Base-by-base conservation (phyloP, 73 alveolate species). In the Tetrahymena malaccensis region DNA sequence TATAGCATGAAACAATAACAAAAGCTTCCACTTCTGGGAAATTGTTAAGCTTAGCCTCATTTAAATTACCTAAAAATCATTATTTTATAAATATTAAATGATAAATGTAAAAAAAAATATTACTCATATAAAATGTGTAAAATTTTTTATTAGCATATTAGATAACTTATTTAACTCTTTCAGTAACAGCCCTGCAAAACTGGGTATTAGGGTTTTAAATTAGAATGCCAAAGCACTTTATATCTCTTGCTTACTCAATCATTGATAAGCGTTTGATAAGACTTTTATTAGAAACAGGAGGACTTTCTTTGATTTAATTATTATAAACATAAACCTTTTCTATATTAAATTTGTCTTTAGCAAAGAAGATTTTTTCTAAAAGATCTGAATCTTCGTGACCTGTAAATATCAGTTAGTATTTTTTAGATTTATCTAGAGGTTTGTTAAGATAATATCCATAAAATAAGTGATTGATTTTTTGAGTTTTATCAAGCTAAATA, bases 11-110 rank as follows among this genome's bases (percentile, higher is more conserved):
- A 3, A 95, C 84, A 0, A 95, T 89, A n/a, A 95, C 94, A 93
- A 85, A 95, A 43, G 95, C 95, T 17, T 95, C 97, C n/a, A 95
- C 94, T 44, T 95, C 97, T 50, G 97, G 97, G 94, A 95, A 95
- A 44, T 95, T 95, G 11, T 94, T 93, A 0, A 95, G 34, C 34
- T 95, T 95, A 15, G 97, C 94, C 22, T 95, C 97, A 95, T 85
- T 95, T 35, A 95, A 93, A 50, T 57, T 85, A 38, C 38, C 94
- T 85, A 85, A 85, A n/a, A 85, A 12, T 27, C 10, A 27, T 19
- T 17, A 70, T 19, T 31, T 70, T 35, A 35, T 35, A 35, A 35
- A 27, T 70, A 70, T 70, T 70, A 2, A 70, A 7, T 22, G 0
- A 8, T 3, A 70, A 31, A 0, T 25, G 0, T 3, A 4, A 38